These are phyloP conservation scores for Podospora conica DNA, from an alignment of 495 filamentous ascomycete genomes.

Conservation along the genomic window DNA sequence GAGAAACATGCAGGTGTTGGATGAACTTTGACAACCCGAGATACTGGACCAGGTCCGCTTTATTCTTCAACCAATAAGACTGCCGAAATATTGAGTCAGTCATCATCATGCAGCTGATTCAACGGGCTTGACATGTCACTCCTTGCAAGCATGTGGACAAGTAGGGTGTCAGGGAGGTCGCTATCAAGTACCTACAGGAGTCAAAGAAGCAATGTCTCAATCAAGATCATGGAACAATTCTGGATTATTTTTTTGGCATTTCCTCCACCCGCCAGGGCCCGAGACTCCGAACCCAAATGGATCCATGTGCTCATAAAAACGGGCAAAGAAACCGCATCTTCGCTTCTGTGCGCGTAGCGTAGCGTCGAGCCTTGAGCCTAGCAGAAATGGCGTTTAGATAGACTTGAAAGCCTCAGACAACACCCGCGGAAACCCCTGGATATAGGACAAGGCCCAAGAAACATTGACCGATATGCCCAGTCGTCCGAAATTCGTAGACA, in stretches of 20 bases:
- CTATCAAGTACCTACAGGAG: neutral
- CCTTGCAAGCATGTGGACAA: neutral
- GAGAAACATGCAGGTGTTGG: neutral
- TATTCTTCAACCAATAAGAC: neutral
- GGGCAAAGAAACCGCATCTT: conserved; percentile 27
- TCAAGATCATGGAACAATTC: neutral
- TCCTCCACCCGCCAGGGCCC: conserved; percentile 9
- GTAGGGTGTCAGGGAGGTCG: neutral
- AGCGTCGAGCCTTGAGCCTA: conserved; percentile 14
- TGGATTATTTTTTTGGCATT: conserved; percentile 2
- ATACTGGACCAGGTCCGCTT: neutral
- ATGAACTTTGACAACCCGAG: neutral
- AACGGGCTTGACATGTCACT: no score
- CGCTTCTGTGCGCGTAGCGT: conserved; percentile 23
- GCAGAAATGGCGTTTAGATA: conserved; percentile 21
- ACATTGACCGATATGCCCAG: conserved; percentile 22
- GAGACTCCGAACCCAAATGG: conserved; percentile 16
- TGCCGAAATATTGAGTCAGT: neutral
- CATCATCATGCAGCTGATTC: neutral
- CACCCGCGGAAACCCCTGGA: conserved; percentile 14
- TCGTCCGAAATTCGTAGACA: conserved; percentile 13
- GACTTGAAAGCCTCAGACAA: conserved; percentile 9
- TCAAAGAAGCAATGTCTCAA: neutral
- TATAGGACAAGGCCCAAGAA: conserved; percentile 24
- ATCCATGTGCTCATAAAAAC: conserved; percentile 20